phyloP scores from a whole-genome alignment of 1,139 yeast species.

The Yarrowia galli region DNA sequence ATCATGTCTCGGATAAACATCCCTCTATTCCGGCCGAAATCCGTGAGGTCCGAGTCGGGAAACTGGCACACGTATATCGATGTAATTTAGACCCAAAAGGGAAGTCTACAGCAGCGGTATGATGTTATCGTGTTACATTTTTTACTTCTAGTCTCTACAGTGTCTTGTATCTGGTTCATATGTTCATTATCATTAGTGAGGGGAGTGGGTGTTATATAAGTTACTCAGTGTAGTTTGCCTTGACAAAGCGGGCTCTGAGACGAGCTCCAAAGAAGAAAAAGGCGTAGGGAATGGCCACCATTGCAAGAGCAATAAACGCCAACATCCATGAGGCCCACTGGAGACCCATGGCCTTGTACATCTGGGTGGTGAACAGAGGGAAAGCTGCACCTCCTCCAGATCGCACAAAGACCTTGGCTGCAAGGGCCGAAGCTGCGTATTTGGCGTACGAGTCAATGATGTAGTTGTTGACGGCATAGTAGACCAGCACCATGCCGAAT shows the following conservation, averaged over 20 bases:
- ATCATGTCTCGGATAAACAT: conserved; percentile 24
- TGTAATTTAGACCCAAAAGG: background rate
- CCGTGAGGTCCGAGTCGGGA: conserved; percentile 22
- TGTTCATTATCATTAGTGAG: conserved; percentile 22
- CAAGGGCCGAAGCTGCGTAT: conserved; percentile 89
- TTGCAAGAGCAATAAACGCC: conserved; percentile 83
- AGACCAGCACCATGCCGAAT: conserved; percentile 88
- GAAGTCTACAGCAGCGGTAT: conserved; percentile 1
- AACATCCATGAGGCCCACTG: conserved; percentile 86
- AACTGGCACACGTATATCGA: background rate
- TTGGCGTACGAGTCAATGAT: conserved; percentile 87
- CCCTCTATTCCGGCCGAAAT: conserved; percentile 9
- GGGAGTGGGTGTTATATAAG: background rate
- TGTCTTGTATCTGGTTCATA: background rate
- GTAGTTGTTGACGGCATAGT: conserved; percentile 85
- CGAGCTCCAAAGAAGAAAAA: conserved; percentile 74
- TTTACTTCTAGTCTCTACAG: background rate
- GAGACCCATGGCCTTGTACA: conserved; percentile 75
- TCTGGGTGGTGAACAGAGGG: conserved; percentile 80
- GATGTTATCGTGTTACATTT: background rate
- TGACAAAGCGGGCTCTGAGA: conserved; percentile 57
- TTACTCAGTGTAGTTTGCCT: conserved; percentile 24
- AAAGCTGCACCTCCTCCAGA: conserved; percentile 88
- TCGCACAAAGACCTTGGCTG: conserved; percentile 87
- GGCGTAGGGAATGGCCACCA: conserved; percentile 81